A percentile compares a stretch with the other conserved stretches of the same genome.
phyloP scores from a whole-genome alignment of 768 basidiomycete species.

The Sarcodon aspratus region DNA sequence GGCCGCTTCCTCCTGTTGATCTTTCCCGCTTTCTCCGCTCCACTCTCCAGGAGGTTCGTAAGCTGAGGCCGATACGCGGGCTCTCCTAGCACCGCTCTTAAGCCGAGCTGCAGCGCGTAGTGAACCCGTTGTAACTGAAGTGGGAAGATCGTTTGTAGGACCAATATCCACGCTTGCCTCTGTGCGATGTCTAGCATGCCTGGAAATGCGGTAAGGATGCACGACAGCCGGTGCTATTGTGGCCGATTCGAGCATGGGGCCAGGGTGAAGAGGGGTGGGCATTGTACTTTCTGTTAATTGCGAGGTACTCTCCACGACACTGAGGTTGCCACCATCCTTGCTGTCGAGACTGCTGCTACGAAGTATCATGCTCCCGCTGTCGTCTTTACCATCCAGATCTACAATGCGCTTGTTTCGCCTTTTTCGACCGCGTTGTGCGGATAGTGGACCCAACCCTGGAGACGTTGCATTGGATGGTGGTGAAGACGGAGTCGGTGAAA shows the following conservation, averaged over 20 bases:
- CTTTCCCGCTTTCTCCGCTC: slow-evolving; percentile 15
- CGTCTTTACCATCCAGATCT: slow-evolving; percentile 42
- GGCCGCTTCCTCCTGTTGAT: slow-evolving; percentile 44
- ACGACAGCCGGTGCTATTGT: not conserved
- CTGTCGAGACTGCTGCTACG: not conserved
- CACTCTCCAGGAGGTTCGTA: slow-evolving; percentile 39
- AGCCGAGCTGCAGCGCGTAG: slow-evolving; percentile 18
- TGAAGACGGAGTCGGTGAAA: slow-evolving; percentile 20
- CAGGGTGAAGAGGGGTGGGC: not conserved
- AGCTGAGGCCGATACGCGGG: slow-evolving; percentile 46
- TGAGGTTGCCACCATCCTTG: not conserved
- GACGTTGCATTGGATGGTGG: slow-evolving; percentile 31
- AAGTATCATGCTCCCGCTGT: slow-evolving; percentile 15
- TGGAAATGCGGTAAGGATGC: too few relatives aligned
- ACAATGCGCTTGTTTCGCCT: slow-evolving; percentile 72
- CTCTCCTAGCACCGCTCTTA: slow-evolving; percentile 34
- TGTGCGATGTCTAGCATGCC: slow-evolving; percentile 38
- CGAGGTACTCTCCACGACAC: too few relatives aligned
- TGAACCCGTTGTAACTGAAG: slow-evolving; percentile 5
- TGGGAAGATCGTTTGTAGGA: not conserved
- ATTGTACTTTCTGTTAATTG: too few relatives aligned
- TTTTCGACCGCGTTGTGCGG: slow-evolving; percentile 33
- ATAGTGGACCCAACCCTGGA: slow-evolving; percentile 28
- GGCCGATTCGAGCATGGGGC: not conserved
- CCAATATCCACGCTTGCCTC: slow-evolving; percentile 15